Evolutionary conservation across 345 rosid species (phyloP).

Genomic region (Populus simonii): DNA sequence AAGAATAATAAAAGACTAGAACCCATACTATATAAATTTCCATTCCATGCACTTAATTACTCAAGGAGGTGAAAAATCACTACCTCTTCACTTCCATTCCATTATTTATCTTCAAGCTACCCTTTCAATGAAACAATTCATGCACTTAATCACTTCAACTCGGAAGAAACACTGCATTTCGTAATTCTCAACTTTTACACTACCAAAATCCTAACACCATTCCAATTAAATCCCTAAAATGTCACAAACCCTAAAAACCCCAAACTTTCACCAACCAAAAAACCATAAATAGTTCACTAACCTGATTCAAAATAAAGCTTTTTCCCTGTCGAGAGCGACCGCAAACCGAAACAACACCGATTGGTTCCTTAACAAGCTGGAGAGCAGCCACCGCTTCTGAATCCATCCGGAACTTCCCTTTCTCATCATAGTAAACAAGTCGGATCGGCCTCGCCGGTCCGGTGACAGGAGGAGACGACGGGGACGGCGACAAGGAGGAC

Average conservation of each 20-base stretch:
- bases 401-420: conserved; percentile 97
- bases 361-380: conserved; percentile 93
- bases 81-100: neutral
- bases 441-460: conserved; percentile 96
- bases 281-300: conserved; percentile 10
- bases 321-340: conserved; percentile 99
- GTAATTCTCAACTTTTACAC: neutral
- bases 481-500: neutral
- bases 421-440: conserved; percentile 83
- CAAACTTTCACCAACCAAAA: neutral
- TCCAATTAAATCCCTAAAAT: neutral
- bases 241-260: conserved; percentile 4
- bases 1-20: neutral
- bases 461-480: conserved; percentile 46
- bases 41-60: neutral
- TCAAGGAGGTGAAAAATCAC: neutral
- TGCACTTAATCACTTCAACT: neutral
- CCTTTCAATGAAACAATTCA: neutral
- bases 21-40: neutral
- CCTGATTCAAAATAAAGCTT: conserved; percentile 94
- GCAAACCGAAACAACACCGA: conserved; percentile 95
- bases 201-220: neutral
- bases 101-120: neutral
- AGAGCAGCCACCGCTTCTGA: conserved; percentile 93
- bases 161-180: neutral